phyloP scores from a whole-genome alignment of 108 stramenopile species.

The Cyclotella sp. region DNA sequence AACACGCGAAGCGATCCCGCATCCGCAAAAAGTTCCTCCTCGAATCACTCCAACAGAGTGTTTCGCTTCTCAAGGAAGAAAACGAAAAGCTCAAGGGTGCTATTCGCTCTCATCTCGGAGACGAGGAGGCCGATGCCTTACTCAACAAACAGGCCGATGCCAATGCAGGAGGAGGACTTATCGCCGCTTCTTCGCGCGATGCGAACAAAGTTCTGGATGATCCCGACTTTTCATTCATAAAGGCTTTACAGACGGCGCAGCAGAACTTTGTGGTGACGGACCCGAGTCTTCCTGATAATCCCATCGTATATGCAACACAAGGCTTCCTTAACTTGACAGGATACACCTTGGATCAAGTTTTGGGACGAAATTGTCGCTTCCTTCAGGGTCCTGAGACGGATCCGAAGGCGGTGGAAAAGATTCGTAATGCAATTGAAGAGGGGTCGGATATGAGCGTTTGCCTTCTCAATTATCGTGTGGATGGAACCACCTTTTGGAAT shows the following conservation, averaged over 20 bases:
- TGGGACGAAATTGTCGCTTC: constrained; percentile 97
- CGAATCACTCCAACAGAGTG: constrained; percentile 91
- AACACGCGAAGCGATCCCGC: constrained; percentile 93
- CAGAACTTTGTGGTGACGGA: constrained; percentile 98
- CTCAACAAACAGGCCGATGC: constrained; percentile 59
- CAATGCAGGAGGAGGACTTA: constrained; percentile 64
- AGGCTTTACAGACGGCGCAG: constrained; percentile 95
- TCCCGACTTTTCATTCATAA: constrained; percentile 97
- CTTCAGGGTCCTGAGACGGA: constrained; percentile 95
- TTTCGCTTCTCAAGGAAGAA: constrained; percentile 82
- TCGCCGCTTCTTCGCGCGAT: constrained; percentile 66
- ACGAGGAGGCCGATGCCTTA: constrained; percentile 64
- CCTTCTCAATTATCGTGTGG: constrained; percentile 95
- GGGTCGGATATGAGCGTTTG: constrained; percentile 93
- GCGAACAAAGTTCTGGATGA: constrained; percentile 94
- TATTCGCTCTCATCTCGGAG: constrained; percentile 77
- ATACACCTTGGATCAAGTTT: constrained; percentile 90
- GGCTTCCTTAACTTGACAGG: constrained; percentile 95
- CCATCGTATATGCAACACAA: constrained; percentile 93
- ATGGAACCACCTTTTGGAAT: constrained; percentile 98
- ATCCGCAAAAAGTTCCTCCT: constrained; percentile 97
- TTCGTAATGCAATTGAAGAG: constrained; percentile 89
- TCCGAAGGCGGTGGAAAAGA: constrained; percentile 94
- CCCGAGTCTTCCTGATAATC: constrained; percentile 94
- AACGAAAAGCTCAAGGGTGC: constrained; percentile 83